These are phyloP conservation scores for Phlebiopsis gigantea DNA, from an alignment of 768 basidiomycete species.

Conservation along the genomic window DNA sequence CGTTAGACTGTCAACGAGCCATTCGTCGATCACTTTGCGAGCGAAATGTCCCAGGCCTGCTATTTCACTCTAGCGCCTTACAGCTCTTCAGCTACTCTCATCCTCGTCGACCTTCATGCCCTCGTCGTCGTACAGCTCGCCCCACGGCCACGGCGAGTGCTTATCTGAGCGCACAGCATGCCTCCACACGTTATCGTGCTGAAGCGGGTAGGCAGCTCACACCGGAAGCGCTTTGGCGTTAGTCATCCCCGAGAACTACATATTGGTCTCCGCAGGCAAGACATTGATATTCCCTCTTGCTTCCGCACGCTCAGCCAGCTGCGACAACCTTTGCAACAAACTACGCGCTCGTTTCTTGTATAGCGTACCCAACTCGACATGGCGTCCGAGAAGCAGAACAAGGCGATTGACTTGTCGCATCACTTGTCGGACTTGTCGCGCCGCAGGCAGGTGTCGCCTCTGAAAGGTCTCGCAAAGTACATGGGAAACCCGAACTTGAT, in stretches of 20 bases:
- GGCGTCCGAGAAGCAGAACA: conserved; percentile 29
- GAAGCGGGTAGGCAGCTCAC: conserved; percentile 1
- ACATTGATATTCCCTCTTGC: neutral
- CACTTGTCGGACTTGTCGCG: conserved; percentile 58
- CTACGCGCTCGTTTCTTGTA: neutral
- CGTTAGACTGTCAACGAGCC: neutral
- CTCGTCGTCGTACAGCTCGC: neutral
- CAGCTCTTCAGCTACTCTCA: neutral
- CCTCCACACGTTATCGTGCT: neutral
- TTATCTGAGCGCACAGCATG: conserved; percentile 1
- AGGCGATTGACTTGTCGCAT: conserved; percentile 64
- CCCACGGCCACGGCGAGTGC: neutral
- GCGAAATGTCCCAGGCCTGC: neutral
- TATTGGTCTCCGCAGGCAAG: conserved; percentile 3
- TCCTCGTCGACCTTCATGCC: neutral
- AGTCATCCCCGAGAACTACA: conserved; percentile 8
- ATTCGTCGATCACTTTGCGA: neutral
- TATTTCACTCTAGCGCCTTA: too few relatives aligned
- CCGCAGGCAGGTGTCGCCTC: conserved; percentile 45
- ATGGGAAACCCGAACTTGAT: conserved; percentile 48
- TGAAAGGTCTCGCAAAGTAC: conserved; percentile 67
- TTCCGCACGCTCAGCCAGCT: neutral
- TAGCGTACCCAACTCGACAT: conserved; percentile 1
- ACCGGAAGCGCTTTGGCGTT: conserved; percentile 6
- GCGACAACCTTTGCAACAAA: neutral